Evolutionary conservation across 2,329 filamentous ascomycete genomes (phyloP).

Genomic region (Monilinia aucupariae): DNA sequence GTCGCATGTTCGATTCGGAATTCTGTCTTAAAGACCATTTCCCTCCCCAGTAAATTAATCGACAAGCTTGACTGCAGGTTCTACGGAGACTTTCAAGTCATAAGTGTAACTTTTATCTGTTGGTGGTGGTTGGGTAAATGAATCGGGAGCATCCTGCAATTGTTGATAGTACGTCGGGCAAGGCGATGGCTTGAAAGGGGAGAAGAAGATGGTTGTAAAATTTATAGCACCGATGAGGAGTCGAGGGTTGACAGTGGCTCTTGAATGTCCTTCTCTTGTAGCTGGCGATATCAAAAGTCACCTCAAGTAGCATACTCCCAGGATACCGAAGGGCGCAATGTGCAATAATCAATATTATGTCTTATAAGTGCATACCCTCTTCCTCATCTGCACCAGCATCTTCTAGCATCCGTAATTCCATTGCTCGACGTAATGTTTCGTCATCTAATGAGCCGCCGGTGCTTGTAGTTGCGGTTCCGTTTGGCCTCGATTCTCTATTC

Average conservation of each 20-base stretch:
- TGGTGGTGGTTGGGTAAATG: not conserved
- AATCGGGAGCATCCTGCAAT: not conserved
- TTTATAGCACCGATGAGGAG: not conserved
- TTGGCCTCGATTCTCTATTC: slow-evolving; percentile 13
- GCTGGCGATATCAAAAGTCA: not conserved
- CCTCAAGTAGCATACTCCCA: not conserved
- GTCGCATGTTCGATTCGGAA: not conserved
- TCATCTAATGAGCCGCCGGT: slow-evolving; percentile 49
- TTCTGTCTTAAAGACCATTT: not conserved
- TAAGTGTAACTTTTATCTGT: not conserved
- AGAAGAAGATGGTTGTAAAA: not conserved
- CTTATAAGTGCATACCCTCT: slow-evolving; percentile 58
- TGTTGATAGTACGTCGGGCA: too few relatives aligned
- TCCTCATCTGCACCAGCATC: slow-evolving; percentile 44
- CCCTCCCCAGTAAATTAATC: not conserved
- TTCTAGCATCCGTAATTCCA: slow-evolving; percentile 51
- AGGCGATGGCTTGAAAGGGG: too few relatives aligned
- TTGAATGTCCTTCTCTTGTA: not conserved
- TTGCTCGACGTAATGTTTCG: slow-evolving; percentile 51
- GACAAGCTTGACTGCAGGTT: not conserved
- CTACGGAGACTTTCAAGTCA: too few relatives aligned
- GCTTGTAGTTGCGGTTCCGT: slow-evolving; percentile 16
- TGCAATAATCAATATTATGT: too few relatives aligned
- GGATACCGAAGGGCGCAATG: not conserved
- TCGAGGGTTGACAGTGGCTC: not conserved